Conservation (phyloP, 2,329 filamentous ascomycete genomes). For the Pseudocercospora pini-densiflorae region DNA sequence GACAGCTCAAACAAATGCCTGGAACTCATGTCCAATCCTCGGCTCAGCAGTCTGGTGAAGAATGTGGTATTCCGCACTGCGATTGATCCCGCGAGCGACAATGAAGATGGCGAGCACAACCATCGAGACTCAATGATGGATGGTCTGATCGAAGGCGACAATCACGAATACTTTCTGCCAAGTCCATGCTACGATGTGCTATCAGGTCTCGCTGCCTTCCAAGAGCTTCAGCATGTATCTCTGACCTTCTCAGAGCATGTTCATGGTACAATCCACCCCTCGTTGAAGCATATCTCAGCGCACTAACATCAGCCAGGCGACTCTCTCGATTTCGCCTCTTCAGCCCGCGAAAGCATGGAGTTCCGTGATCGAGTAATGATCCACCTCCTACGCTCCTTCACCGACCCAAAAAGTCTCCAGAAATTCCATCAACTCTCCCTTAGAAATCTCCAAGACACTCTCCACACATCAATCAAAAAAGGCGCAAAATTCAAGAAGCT, state of each 20-base stretch:
- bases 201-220: not conserved
- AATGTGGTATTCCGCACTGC: not conserved
- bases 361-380: not conserved
- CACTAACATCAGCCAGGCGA: not conserved
- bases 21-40: not conserved
- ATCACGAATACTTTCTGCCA: not conserved
- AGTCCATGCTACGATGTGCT: not conserved
- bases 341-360: not conserved
- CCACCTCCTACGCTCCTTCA: not conserved
- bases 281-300: not conserved
- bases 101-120: not conserved
- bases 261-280: not conserved
- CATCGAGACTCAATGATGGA: not conserved
- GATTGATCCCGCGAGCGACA: not conserved
- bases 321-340: not conserved
- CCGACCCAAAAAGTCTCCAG: not conserved
- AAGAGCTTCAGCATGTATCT: not conserved
- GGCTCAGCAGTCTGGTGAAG: not conserved
- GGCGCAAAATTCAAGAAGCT: not conserved
- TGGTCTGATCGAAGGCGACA: not conserved
- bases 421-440: not conserved
- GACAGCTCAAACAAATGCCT: constrained; percentile 6
- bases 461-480: not conserved
- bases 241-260: not conserved
- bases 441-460: not conserved